Evolutionary conservation across 2,329 filamentous ascomycete genomes (phyloP).

Genomic region (Stagonosporopsis tanaceti): DNA sequence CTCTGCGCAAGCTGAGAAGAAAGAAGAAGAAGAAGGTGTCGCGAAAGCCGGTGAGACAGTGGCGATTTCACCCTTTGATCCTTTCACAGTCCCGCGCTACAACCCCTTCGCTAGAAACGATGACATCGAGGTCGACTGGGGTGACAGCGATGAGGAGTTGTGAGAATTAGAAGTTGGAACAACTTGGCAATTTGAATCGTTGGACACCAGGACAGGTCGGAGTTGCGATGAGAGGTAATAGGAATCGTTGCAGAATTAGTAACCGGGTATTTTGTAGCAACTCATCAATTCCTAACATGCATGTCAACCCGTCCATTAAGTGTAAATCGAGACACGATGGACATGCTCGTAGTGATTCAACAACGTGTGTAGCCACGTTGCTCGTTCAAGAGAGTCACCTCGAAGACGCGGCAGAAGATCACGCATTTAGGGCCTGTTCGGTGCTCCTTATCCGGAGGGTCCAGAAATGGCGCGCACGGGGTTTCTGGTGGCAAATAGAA

Average conservation of each 20-base stretch:
- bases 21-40: background rate
- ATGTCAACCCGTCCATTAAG: too few relatives aligned
- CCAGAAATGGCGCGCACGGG: too few relatives aligned
- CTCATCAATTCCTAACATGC: too few relatives aligned
- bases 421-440: background rate
- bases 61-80: background rate
- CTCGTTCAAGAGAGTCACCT: background rate
- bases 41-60: too few relatives aligned
- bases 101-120: slow-evolving; percentile 4
- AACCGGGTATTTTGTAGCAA: too few relatives aligned
- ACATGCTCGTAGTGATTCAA: too few relatives aligned
- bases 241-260: too few relatives aligned
- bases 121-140: slow-evolving; percentile 13
- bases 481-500: too few relatives aligned
- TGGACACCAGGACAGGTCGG: background rate
- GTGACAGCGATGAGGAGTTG: slow-evolving; percentile 8
- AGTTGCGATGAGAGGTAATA: too few relatives aligned
- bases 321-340: too few relatives aligned
- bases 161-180: background rate
- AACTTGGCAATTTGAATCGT: background rate
- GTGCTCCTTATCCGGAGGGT: too few relatives aligned
- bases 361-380: too few relatives aligned
- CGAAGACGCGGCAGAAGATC: background rate
- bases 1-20: background rate
- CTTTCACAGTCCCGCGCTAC: slow-evolving; percentile 4